phyloP scores from a whole-genome alignment of 345 rosid genomes.

The Citrus hindsii region DNA sequence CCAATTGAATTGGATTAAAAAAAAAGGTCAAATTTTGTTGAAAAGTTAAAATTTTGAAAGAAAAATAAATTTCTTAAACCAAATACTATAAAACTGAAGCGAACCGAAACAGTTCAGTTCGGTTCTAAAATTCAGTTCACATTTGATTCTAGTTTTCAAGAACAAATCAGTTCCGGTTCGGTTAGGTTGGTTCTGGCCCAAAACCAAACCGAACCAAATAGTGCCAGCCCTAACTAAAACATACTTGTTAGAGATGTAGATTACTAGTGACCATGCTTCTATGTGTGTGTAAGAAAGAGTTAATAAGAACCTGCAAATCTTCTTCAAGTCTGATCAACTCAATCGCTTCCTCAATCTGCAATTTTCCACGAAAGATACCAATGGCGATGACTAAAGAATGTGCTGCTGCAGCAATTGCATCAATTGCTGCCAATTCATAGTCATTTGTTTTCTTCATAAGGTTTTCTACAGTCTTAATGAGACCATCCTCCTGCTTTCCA shows the following conservation, averaged over 20 bases:
- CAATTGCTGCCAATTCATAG: slow-evolving; percentile 84
- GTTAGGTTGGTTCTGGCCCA: no score
- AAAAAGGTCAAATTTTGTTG: no score
- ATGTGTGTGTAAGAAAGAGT: background rate
- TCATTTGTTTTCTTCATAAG: slow-evolving; percentile 60
- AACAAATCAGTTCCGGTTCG: no score
- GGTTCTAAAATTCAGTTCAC: no score
- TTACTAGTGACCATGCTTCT: background rate
- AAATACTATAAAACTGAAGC: no score
- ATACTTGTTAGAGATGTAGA: background rate
- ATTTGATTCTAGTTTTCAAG: no score
- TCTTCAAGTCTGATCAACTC: slow-evolving; percentile 91
- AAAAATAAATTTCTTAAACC: no score
- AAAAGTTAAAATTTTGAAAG: no score
- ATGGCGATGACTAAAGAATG: slow-evolving; percentile 75
- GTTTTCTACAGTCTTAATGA: slow-evolving; percentile 59
- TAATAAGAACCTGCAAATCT: slow-evolving; percentile 72
- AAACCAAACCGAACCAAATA: no score
- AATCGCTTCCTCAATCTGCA: slow-evolving; percentile 85
- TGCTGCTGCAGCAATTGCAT: slow-evolving; percentile 84
- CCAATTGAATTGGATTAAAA: no score
- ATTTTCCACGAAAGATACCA: slow-evolving; percentile 60
- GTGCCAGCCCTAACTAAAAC: no score
- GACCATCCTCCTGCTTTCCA: slow-evolving; percentile 82
- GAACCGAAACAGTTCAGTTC: no score